Evolutionary conservation across 495 filamentous ascomycete genomes (phyloP).

Genomic region (Collariella sp.): DNA sequence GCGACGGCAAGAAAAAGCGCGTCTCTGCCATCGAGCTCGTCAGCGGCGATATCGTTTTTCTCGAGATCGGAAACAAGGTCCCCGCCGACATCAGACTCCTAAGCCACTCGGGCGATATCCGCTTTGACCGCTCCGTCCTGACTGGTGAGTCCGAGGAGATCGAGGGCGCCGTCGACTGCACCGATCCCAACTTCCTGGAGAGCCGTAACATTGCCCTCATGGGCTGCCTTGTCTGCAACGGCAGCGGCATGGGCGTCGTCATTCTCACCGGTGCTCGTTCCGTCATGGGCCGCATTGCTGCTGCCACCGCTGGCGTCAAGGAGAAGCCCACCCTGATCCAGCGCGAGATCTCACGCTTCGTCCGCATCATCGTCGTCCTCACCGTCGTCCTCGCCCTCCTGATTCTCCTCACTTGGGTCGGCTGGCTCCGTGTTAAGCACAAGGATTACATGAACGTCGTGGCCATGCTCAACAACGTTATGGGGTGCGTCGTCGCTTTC

Average conservation of each 20-base stretch:
- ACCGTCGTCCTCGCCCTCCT: conserved; percentile 1
- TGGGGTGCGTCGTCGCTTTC: conserved; percentile 40
- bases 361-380: not conserved
- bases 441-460: not conserved
- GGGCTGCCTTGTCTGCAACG: not conserved
- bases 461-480: not conserved
- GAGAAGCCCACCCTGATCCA: conserved; percentile 2
- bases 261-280: not conserved
- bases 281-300: conserved; percentile 5
- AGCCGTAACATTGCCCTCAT: conserved; percentile 1
- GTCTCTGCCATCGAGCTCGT: not conserved
- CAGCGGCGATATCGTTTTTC: conserved; percentile 1
- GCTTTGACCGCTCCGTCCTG: conserved; percentile 1
- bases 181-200: conserved; percentile 1
- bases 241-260: not conserved
- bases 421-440: conserved; percentile 1
- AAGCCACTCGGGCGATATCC: not conserved
- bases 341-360: not conserved
- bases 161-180: not conserved
- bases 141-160: not conserved
- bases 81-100: not conserved
- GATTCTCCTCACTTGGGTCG: conserved; percentile 14
- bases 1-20: not conserved
- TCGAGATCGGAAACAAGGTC: conserved; percentile 2
- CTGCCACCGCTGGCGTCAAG: not conserved